Evolutionary conservation across 305 asterid genomes (phyloP).

Genomic region (Fraxinus sp.): DNA sequence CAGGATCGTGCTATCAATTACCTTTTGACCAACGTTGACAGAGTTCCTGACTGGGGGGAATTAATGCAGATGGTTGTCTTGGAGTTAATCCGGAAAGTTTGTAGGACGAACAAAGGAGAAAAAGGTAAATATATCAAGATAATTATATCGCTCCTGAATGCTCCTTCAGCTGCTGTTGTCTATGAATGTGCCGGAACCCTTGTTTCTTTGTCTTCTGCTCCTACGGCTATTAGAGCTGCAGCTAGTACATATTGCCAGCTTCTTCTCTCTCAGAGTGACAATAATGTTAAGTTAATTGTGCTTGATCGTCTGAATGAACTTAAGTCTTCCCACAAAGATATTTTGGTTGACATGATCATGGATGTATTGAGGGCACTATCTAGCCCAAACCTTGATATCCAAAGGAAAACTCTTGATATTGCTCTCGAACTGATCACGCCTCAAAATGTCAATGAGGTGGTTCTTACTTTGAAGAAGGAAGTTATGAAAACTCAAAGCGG

Average conservation of each 20-base stretch:
- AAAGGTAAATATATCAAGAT: slow-evolving; percentile 56
- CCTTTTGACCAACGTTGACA: slow-evolving; percentile 45
- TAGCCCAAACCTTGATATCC: slow-evolving; percentile 88
- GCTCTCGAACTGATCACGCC: slow-evolving; percentile 87
- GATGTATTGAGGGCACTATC: slow-evolving; percentile 93
- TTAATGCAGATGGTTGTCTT: slow-evolving; percentile 53
- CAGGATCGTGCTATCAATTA: slow-evolving; percentile 57
- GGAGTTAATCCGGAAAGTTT: slow-evolving; percentile 50
- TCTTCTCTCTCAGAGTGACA: slow-evolving; percentile 92
- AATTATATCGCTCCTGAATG: slow-evolving; percentile 41
- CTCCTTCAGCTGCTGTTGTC: slow-evolving; percentile 84
- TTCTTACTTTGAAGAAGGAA: slow-evolving; percentile 89
- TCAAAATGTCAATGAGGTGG: slow-evolving; percentile 84
- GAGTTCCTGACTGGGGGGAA: slow-evolving; percentile 54
- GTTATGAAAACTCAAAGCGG: slow-evolving; percentile 88
- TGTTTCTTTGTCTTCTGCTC: slow-evolving; percentile 90
- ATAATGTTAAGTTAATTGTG: slow-evolving; percentile 85
- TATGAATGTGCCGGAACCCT: slow-evolving; percentile 98
- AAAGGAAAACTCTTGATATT: slow-evolving; percentile 86
- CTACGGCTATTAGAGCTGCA: slow-evolving; percentile 92
- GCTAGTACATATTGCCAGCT: slow-evolving; percentile 95
- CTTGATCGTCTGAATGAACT: slow-evolving; percentile 93
- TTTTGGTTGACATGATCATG: slow-evolving; percentile 90
- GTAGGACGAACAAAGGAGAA: slow-evolving; percentile 54
- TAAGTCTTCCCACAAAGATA: slow-evolving; percentile 73